Evolutionary conservation across 148 eudicot species (phyloP), one percentile per base, ranked within the genome.

Genomic region (Pharnaceum exiguum): DNA sequence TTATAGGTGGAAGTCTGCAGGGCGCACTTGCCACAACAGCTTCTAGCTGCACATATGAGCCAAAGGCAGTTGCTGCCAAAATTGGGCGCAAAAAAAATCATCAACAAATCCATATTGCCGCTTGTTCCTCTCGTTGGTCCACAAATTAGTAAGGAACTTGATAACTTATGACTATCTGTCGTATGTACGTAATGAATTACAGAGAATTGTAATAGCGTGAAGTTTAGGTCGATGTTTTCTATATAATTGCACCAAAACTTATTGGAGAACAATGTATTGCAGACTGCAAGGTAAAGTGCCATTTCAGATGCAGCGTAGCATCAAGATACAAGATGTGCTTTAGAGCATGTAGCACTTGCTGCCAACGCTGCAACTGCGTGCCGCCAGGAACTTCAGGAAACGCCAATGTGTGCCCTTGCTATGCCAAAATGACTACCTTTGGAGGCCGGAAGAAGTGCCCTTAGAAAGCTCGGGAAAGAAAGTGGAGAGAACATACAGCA

Each of bases 321-420:
- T 55, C 71, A 50, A 69, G 71, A 62, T 75, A 67, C 12, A 74
- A 54, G 21, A 9, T 21, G 31, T 81, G 86, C 44, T 22, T 64
- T 1, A 66, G 80, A 21, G 71, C 71, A 10, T 81, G 86, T 55
- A 76, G 58, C 38, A 81, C 82, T 3, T 81, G 86, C 50, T 81
- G 86, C 44, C 53, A 54, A 12, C 73, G 86, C 7, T 81, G 86
- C 63, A 65, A 66, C 56, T 81, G 86, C 24, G 86, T 77, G 47
- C 86, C 82, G 0, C 73, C 80, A 5, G 77, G 85, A 11, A 65
- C 82, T 29, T 53, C 74, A 6, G 82, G 82, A 42, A 69, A 62
- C 54, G 51, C 69, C 0, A 49, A 71, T 2, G 26, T 29, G 4
- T 81, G 86, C 47, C 80, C 80, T 42, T 81, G 86, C 46, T 81